These are phyloP conservation scores for Apiospora marii DNA, from an alignment of 2,329 filamentous ascomycete genomes.

Conservation along the genomic window DNA sequence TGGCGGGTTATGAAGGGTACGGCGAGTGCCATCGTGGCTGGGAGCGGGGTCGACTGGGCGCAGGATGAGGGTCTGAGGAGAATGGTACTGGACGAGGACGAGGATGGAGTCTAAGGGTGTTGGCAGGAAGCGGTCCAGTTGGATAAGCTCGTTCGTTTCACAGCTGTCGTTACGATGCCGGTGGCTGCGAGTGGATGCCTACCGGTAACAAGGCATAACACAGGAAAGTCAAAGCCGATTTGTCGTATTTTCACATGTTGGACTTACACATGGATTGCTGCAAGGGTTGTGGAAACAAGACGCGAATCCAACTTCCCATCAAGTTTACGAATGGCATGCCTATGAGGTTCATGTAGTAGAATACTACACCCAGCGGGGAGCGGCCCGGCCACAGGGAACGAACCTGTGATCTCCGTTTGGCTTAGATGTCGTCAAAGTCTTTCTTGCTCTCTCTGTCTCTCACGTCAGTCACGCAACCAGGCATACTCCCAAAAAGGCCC, in stretches of 20 bases:
- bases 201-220: not conserved
- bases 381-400: not conserved
- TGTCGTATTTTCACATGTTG: not conserved
- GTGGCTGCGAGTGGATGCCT: not conserved
- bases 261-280: not conserved
- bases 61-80: conserved; percentile 71
- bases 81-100: conserved; percentile 71
- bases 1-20: conserved; percentile 82
- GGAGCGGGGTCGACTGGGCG: conserved; percentile 85
- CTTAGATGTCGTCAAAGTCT: not conserved
- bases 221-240: not conserved
- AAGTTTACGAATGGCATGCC: not conserved
- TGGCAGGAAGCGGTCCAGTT: not conserved
- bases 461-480: not conserved
- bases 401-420: not conserved
- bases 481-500: not conserved
- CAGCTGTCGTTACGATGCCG: not conserved
- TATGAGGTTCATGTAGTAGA: not conserved
- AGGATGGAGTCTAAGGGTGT: conserved; percentile 24
- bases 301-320: not conserved
- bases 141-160: not conserved
- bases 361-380: not conserved
- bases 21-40: conserved; percentile 79
- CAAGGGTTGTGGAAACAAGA: not conserved
- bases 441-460: not conserved